Conservation (phyloP, 768 basidiomycete species). For the Suillus brevipes region DNA sequence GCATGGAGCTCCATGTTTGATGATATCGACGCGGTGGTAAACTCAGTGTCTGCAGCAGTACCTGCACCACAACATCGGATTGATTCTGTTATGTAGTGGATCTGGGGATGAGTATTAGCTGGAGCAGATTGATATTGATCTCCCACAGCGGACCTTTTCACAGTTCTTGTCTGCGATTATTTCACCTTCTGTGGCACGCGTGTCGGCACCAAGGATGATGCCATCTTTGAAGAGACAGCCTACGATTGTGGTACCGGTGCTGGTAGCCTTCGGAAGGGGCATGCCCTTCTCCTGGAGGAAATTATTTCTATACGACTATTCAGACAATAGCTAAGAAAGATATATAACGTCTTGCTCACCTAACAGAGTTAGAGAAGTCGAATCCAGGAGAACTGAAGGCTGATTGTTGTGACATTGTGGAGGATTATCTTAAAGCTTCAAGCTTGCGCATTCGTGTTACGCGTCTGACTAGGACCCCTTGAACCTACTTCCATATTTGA, state of each 20-base stretch:
- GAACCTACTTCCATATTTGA: constrained; percentile 18
- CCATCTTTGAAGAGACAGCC: constrained; percentile 93
- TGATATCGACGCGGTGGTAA: constrained; percentile 90
- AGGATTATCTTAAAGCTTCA: constrained; percentile 4
- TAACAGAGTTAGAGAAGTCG: constrained; percentile 73
- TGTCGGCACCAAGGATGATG: constrained; percentile 94
- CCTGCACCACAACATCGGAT: constrained; percentile 99
- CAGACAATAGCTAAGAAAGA: neutral
- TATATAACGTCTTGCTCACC: constrained; percentile 42
- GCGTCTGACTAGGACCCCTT: constrained; percentile 29
- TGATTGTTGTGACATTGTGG: constrained; percentile 36
- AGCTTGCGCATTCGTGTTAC: constrained; percentile 21
- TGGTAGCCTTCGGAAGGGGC: constrained; percentile 79
- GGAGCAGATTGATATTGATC: constrained; percentile 1
- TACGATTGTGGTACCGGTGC: constrained; percentile 97
- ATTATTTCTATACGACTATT: constrained; percentile 53
- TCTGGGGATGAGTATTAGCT: constrained; percentile 47
- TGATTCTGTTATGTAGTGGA: constrained; percentile 93
- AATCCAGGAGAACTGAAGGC: constrained; percentile 61
- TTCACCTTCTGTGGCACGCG: constrained; percentile 88
- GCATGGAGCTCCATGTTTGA: constrained; percentile 95
- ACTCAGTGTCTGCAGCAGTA: constrained; percentile 98
- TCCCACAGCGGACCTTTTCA: constrained; percentile 73
- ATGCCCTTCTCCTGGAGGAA: constrained; percentile 72
- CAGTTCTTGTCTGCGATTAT: constrained; percentile 99